Evolutionary conservation across 371 early-diverging fungal genomes (phyloP).

Genomic region (Mucor mucedo): DNA sequence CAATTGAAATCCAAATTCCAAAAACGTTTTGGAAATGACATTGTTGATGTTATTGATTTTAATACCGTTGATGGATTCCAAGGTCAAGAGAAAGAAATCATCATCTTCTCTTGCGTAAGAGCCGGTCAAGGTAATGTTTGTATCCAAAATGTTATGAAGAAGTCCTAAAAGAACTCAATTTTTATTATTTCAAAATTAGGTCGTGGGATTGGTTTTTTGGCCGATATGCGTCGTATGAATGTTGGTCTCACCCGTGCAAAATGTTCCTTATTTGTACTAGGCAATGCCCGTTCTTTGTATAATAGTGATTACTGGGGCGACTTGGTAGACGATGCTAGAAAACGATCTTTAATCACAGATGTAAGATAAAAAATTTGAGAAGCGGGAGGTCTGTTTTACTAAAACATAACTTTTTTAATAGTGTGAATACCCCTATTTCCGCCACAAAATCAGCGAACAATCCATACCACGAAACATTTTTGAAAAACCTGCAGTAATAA

Average conservation of each 20-base stretch:
- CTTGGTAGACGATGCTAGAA: constrained; percentile 62
- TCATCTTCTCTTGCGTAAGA: constrained; percentile 95
- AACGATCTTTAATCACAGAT: constrained; percentile 50
- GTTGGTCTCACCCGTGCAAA: constrained; percentile 95
- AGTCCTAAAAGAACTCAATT: neutral
- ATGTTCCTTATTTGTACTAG: constrained; percentile 88
- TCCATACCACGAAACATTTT: constrained; percentile 24
- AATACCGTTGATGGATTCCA: constrained; percentile 99
- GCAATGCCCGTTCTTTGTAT: constrained; percentile 69
- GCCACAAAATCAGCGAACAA: constrained; percentile 7
- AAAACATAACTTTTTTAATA: neutral
- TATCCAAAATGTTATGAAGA: neutral
- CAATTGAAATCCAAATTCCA: constrained; percentile 72
- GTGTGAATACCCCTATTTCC: constrained; percentile 34
- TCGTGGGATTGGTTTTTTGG: constrained; percentile 89
- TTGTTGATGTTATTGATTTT: constrained; percentile 84
- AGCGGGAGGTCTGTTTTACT: neutral
- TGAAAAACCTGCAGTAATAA: constrained; percentile 7
- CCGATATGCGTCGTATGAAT: constrained; percentile 91
- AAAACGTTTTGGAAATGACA: constrained; percentile 61
- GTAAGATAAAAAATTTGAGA: constrained; percentile 33
- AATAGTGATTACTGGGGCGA: constrained; percentile 74
- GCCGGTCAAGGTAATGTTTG: constrained; percentile 60
- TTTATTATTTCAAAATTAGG: constrained; percentile 14
- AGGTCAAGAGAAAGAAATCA: constrained; percentile 98